phyloP scores from a whole-genome alignment of 805 yeast genomes.

The Ascoidea rubescens region DNA sequence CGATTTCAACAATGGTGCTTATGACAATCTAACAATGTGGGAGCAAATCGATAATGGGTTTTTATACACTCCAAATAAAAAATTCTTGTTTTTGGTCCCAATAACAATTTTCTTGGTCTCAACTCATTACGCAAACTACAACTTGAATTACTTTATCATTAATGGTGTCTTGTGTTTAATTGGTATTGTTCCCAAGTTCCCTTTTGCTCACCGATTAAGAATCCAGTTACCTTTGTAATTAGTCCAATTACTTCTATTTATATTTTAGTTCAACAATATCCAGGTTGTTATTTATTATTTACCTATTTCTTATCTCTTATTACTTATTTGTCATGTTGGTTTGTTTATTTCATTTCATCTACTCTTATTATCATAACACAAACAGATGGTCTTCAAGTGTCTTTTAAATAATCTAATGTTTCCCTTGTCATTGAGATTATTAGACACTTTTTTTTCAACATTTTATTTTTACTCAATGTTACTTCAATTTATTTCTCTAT shows the following conservation, averaged over 20 bases:
- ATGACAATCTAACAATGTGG: constrained; percentile 96
- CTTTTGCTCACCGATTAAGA: constrained; percentile 67
- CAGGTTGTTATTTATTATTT: not conserved
- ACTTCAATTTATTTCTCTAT: no score
- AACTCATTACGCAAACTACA: constrained; percentile 84
- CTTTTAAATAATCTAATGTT: no score
- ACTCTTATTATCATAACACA: no score
- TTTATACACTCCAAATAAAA: constrained; percentile 91
- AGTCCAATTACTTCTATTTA: not conserved
- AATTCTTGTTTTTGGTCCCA: constrained; percentile 87
- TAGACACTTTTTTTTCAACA: no score
- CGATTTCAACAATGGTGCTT: constrained; percentile 93
- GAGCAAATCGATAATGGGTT: constrained; percentile 77
- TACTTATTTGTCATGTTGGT: no score
- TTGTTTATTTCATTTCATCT: no score
- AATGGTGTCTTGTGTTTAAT: constrained; percentile 73
- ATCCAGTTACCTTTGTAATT: constrained; percentile 40
- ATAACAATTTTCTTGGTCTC: constrained; percentile 72
- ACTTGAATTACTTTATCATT: constrained; percentile 60
- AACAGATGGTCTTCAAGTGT: no score
- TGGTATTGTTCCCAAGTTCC: constrained; percentile 86
- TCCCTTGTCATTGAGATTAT: no score
- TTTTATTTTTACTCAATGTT: no score
- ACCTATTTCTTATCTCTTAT: not conserved
- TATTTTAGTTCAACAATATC: not conserved